Conservation (phyloP, 768 basidiomycete genomes). For the Galerina marginata region DNA sequence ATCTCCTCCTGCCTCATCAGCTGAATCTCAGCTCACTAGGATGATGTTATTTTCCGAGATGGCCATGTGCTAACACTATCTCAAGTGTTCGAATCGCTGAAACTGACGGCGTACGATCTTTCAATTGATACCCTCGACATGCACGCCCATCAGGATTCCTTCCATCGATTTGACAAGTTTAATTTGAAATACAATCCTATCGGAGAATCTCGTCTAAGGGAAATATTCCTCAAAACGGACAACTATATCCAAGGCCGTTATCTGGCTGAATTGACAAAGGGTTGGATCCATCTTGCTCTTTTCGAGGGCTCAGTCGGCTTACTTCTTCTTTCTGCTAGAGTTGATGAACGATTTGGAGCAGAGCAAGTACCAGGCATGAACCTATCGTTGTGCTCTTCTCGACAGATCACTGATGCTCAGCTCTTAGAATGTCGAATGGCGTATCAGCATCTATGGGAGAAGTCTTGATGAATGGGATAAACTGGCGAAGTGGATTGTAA, state of each 20-base stretch:
- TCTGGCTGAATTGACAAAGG: conserved; percentile 92
- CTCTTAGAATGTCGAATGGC: conserved; percentile 91
- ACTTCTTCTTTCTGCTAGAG: conserved; percentile 55
- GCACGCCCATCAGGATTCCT: conserved; percentile 98
- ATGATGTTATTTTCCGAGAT: conserved; percentile 95
- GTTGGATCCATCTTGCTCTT: conserved; percentile 41
- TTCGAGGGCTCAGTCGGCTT: neutral
- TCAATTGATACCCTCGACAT: conserved; percentile 99
- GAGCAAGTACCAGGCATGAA: conserved; percentile 91
- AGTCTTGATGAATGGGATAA: conserved; percentile 93
- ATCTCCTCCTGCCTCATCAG: neutral
- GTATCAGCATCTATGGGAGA: conserved; percentile 94
- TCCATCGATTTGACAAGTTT: conserved; percentile 99
- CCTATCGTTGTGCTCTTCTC: neutral
- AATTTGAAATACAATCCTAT: conserved; percentile 98
- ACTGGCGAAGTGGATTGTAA: conserved; percentile 94
- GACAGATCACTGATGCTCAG: neutral
- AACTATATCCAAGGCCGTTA: conserved; percentile 93
- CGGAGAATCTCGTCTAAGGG: conserved; percentile 91
- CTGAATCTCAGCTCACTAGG: conserved; percentile 50
- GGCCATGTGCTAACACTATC: conserved; percentile 84
- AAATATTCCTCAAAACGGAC: conserved; percentile 98
- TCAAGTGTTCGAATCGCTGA: conserved; percentile 95
- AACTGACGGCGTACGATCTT: conserved; percentile 95
- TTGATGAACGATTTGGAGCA: conserved; percentile 97